These are phyloP conservation scores for Brettanomyces custersianus DNA, from an alignment of 805 yeast genomes.

Conservation along the genomic window DNA sequence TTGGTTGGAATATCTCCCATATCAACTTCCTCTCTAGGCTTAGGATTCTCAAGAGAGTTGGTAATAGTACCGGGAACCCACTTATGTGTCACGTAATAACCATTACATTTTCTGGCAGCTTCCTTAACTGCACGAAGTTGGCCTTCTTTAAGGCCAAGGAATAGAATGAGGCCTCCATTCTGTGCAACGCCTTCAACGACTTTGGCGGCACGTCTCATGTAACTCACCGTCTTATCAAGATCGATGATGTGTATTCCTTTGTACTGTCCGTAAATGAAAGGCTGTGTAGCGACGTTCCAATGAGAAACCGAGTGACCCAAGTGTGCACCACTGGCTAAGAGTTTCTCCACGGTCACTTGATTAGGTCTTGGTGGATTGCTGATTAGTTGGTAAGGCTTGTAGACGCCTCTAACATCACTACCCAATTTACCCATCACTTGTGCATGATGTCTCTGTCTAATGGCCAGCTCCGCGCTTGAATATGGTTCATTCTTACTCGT, in stretches of 20 bases:
- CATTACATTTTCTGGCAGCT: constrained; percentile 71
- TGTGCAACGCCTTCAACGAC: constrained; percentile 78
- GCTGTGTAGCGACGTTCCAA: constrained; percentile 76
- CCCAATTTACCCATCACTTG: constrained; percentile 51
- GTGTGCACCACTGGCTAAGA: constrained; percentile 90
- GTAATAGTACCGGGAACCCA: constrained; percentile 97
- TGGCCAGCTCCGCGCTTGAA: constrained; percentile 65
- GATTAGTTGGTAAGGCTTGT: constrained; percentile 60
- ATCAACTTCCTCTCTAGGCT: constrained; percentile 70
- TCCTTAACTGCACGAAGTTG: constrained; percentile 65
- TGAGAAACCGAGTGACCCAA: constrained; percentile 81
- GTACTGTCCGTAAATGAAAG: constrained; percentile 79
- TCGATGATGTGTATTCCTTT: constrained; percentile 90
- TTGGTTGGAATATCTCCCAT: constrained; percentile 61
- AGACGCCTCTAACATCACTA: constrained; percentile 51
- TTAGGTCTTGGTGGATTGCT: constrained; percentile 46
- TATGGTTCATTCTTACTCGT: constrained; percentile 58
- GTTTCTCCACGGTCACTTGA: constrained; percentile 55
- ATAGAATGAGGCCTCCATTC: constrained; percentile 73
- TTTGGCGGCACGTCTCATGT: constrained; percentile 72
- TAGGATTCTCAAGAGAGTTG: constrained; percentile 51
- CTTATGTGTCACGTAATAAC: constrained; percentile 71
- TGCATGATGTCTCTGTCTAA: constrained; percentile 63
- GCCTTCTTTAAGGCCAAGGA: constrained; percentile 76
- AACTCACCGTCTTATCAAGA: constrained; percentile 69